These are phyloP conservation scores for Smallanthus sonchifolius DNA, from an alignment of 129 eudicot species.

Conservation along the genomic window DNA sequence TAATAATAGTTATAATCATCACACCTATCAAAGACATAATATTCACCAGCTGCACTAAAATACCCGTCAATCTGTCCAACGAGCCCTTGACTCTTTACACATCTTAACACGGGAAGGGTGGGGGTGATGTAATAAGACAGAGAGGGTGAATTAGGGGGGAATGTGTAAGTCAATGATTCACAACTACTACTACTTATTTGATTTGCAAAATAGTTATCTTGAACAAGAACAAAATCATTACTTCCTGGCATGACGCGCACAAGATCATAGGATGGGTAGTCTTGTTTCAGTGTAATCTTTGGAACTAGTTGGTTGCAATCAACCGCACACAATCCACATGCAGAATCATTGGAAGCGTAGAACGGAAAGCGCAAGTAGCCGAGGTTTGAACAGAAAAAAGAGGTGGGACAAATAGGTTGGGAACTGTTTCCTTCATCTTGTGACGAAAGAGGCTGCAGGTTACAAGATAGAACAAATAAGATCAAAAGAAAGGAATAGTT, in stretches of 20 bases:
- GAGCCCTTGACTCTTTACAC: conserved; percentile 13
- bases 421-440: conserved; percentile 8
- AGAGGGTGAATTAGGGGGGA: conserved; percentile 14
- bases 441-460: conserved; percentile 1
- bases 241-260: conserved; percentile 8
- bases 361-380: conserved; percentile 23
- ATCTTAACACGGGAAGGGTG: conserved; percentile 13
- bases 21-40: conserved; percentile 10
- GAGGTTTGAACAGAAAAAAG: conserved; percentile 14
- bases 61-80: not conserved
- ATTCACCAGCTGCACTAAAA: conserved; percentile 11
- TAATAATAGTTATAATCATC: conserved; percentile 15
- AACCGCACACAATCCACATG: conserved; percentile 27
- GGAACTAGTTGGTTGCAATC: conserved; percentile 16
- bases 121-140: not conserved
- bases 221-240: conserved; percentile 1
- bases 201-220: not conserved
- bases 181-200: conserved; percentile 9
- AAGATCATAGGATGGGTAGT: conserved; percentile 25
- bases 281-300: conserved; percentile 1
- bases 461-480: not conserved
- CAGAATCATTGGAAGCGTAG: not conserved
- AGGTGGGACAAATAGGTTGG: conserved; percentile 20
- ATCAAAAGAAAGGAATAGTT: not conserved
- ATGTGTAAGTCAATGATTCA: conserved; percentile 6